phyloP scores from a whole-genome alignment of 805 yeast species.

The Maudiozyma turicensis region DNA sequence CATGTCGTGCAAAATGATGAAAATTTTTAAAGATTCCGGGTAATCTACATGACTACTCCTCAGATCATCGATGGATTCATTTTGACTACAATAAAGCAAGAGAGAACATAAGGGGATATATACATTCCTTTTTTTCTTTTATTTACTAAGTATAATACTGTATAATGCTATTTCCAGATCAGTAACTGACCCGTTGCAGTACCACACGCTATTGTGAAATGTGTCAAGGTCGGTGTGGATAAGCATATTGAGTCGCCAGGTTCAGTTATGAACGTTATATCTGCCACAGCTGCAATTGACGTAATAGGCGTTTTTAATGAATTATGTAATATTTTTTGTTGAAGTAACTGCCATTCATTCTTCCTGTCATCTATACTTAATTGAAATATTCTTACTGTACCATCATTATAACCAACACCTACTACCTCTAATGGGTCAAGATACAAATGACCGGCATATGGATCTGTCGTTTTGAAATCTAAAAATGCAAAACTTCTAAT shows the following conservation, averaged over 20 bases:
- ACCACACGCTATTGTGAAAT: constrained; percentile 40
- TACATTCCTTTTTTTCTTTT: neutral
- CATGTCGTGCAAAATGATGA: too few relatives aligned
- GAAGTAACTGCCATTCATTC: constrained; percentile 18
- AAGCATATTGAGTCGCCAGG: neutral
- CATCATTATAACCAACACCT: constrained; percentile 30
- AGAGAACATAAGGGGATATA: neutral
- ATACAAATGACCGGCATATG: constrained; percentile 26
- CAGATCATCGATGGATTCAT: too few relatives aligned
- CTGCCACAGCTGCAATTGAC: constrained; percentile 8
- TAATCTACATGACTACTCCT: too few relatives aligned
- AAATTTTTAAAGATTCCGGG: too few relatives aligned
- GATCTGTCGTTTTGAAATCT: constrained; percentile 7
- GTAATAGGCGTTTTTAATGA: constrained; percentile 10
- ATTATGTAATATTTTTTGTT: constrained; percentile 18
- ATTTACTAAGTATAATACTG: neutral
- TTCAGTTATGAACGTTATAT: neutral
- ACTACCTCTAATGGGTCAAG: constrained; percentile 33
- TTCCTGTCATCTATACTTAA: constrained; percentile 14
- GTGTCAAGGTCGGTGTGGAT: neutral
- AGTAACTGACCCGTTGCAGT: constrained; percentile 45
- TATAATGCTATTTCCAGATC: constrained; percentile 28
- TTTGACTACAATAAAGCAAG: too few relatives aligned
- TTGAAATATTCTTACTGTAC: constrained; percentile 26
- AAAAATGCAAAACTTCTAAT: constrained; percentile 24